A percentile compares a stretch with the other conserved stretches of the same genome.
These are phyloP conservation scores for Metschnikowia cubensis DNA, from an alignment of 805 yeast genomes.

Conservation along the genomic window DNA sequence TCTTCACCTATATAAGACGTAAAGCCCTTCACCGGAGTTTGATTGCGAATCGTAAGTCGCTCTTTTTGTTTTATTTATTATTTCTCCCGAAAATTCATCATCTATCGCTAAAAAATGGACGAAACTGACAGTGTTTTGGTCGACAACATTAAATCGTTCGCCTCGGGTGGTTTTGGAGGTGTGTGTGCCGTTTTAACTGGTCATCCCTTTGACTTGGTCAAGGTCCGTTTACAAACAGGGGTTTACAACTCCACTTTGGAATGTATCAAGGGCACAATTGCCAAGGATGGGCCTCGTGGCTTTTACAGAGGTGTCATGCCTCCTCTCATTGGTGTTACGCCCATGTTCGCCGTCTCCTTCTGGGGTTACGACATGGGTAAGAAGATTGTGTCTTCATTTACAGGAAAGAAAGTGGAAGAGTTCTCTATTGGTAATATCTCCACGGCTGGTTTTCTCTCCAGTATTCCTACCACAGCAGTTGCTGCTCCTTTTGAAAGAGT, in stretches of 20 bases:
- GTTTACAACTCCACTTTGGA: constrained; percentile 58
- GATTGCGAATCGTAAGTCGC: neutral
- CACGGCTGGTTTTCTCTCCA: constrained; percentile 91
- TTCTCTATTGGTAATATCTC: constrained; percentile 70
- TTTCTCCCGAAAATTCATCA: too few relatives aligned
- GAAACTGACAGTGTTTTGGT: constrained; percentile 47
- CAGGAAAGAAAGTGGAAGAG: constrained; percentile 35
- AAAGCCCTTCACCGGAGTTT: neutral
- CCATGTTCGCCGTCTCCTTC: constrained; percentile 96
- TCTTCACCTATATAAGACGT: neutral
- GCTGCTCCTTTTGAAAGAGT: constrained; percentile 98
- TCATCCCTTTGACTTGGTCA: constrained; percentile 92
- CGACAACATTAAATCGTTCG: constrained; percentile 82
- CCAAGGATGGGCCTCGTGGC: constrained; percentile 73
- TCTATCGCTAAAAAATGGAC: constrained; percentile 28
- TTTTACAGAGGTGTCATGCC: constrained; percentile 92
- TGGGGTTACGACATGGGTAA: constrained; percentile 98
- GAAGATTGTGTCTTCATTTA: constrained; percentile 52
- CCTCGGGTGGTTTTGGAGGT: constrained; percentile 96
- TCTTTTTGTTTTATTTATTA: neutral
- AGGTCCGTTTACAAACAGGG: constrained; percentile 88
- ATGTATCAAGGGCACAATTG: constrained; percentile 67
- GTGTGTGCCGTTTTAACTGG: constrained; percentile 93
- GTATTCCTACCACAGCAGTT: constrained; percentile 89
- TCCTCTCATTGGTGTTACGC: constrained; percentile 94